A percentile compares a stretch with the other conserved stretches of the same genome.
phyloP scores from a whole-genome alignment of 202 grass and related monocot species.

The Schoenoplectus tabernaemontani region DNA sequence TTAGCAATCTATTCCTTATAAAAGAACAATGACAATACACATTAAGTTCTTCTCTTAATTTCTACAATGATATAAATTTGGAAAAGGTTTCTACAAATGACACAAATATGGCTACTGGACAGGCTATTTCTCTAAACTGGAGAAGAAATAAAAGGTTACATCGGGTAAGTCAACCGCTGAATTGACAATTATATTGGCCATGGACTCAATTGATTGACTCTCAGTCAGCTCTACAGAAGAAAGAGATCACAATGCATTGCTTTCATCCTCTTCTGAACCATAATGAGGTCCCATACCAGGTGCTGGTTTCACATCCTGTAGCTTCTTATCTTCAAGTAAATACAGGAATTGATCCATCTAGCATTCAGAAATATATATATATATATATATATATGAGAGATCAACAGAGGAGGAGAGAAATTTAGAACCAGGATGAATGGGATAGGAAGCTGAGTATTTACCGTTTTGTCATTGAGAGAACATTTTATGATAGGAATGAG shows the following conservation, averaged over 20 bases:
- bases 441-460: conserved; percentile 28
- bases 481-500: conserved; percentile 81
- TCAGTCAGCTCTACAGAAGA: conserved; percentile 70
- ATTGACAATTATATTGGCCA: conserved; percentile 83
- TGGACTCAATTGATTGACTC: conserved; percentile 85
- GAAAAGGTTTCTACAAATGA: neutral
- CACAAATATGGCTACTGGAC: neutral
- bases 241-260: conserved; percentile 58
- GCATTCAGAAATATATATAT: neutral
- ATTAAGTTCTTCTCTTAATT: conserved; percentile 17
- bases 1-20: conserved; percentile 66
- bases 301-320: conserved; percentile 59
- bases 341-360: conserved; percentile 89
- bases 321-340: conserved; percentile 72
- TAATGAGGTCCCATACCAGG: conserved; percentile 39
- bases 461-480: conserved; percentile 54
- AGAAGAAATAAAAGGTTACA: conserved; percentile 42
- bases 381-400: conserved; percentile 3
- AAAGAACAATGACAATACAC: neutral
- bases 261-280: conserved; percentile 83
- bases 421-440: conserved; percentile 24
- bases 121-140: neutral
- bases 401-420: neutral
- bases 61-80: neutral
- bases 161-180: conserved; percentile 61